These are phyloP conservation scores for Balakata baccata DNA, from an alignment of 345 rosid species.

Conservation along the genomic window DNA sequence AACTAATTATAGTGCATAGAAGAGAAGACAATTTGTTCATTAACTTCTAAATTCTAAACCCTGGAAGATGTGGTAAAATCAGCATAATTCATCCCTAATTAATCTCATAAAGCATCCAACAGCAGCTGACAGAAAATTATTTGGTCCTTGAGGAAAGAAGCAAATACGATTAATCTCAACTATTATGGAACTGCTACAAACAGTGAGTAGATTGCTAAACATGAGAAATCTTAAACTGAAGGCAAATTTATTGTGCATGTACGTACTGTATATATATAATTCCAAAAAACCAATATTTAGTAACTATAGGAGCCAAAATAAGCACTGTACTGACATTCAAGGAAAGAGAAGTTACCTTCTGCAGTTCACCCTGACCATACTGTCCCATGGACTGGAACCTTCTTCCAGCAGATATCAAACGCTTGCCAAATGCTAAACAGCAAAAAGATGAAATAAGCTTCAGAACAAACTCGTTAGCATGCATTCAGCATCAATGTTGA, in stretches of 20 bases:
- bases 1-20: constrained; percentile 4
- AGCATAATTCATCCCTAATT: neutral
- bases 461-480: constrained; percentile 24
- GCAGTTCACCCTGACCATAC: constrained; percentile 87
- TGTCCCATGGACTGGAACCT: constrained; percentile 91
- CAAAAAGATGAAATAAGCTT: constrained; percentile 30
- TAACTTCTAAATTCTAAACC: neutral
- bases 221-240: neutral
- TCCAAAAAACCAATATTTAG: neutral
- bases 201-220: neutral
- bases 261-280: too few relatives aligned
- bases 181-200: neutral
- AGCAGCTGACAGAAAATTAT: neutral
- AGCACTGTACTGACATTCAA: constrained; percentile 24
- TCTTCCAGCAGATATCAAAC: constrained; percentile 73
- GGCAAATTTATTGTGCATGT: neutral
- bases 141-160: neutral
- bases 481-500: constrained; percentile 19
- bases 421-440: constrained; percentile 76
- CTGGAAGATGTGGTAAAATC: neutral
- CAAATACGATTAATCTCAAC: neutral
- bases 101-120: neutral
- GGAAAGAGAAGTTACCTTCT: constrained; percentile 48
- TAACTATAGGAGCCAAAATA: neutral
- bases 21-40: neutral